Base-by-base conservation (phyloP, 768 basidiomycete species). In the Trametes sanguinea region DNA sequence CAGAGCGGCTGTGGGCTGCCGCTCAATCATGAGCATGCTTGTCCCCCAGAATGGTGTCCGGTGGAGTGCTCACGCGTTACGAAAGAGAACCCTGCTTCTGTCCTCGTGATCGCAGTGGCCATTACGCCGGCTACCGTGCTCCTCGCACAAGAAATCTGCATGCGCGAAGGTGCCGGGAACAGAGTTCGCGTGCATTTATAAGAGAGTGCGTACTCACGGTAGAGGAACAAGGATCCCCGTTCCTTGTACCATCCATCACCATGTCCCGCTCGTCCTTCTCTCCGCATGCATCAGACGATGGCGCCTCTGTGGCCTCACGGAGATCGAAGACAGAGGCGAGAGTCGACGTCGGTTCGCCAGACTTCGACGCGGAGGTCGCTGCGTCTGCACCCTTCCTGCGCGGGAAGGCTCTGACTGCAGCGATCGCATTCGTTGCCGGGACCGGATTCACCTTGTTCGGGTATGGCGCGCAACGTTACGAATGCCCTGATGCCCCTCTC, bases 391-490 rank as follows among this genome's bases (percentile, higher is more conserved):
- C 75, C 30, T 62, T 62, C 6, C 67, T 83, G 50, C 76, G 78
- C n/a, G 83, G 84, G 10, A 69, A 66, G 46, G 67, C 71, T 11
- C 72, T 86, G 48, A 83, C 81, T 17, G 77, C 76, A 8, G 78
- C 80, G 7, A 72, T 86, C 46, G 83, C 81, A 2, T 83, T 84
- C 65, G 83, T 85, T 10, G 81, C 83, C 27, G 85, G 85, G 42
- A 77, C 83, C 4, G 84, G 85, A 3, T 85, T 86, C 69, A 85
- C 83, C 10, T 75, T 84, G n/a, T 86, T 87, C 62, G 86, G 87
- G 78, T 83, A 65, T 51, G 76, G 64, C 14, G 29, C 9, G 6
- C 33, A 52, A 16, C 45, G 22, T 54, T 44, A 16, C 37, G 30
- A 22, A 50, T 30, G 17, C 27, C 14, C 29, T 29, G 14, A 16